phyloP scores from a whole-genome alignment of 116 monocot genomes.

The Iris pallida region DNA sequence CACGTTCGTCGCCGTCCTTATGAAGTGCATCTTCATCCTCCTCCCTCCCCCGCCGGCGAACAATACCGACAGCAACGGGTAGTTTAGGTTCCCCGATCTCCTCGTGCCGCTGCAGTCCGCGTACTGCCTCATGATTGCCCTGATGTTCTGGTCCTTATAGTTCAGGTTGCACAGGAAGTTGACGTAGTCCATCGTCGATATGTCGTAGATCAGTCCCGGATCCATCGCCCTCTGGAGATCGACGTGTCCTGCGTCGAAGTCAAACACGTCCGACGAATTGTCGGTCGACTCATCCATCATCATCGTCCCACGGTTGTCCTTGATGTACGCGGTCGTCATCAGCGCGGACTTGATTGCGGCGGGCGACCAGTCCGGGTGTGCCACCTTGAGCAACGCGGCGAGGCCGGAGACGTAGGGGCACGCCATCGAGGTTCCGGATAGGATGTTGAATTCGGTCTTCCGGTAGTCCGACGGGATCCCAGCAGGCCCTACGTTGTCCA shows the following conservation, averaged over 20 bases:
- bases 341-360: slow-evolving; percentile 77
- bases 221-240: slow-evolving; percentile 62
- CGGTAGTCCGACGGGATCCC: slow-evolving; percentile 61
- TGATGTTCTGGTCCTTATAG: slow-evolving; percentile 68
- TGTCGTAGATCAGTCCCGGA: slow-evolving; percentile 72
- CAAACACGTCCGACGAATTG: slow-evolving; percentile 48
- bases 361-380: slow-evolving; percentile 76
- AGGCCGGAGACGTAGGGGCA: slow-evolving; percentile 92
- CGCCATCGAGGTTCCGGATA: slow-evolving; percentile 92
- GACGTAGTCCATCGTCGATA: slow-evolving; percentile 57
- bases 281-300: slow-evolving; percentile 75
- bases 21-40: slow-evolving; percentile 50
- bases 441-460: slow-evolving; percentile 80
- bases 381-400: slow-evolving; percentile 78
- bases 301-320: slow-evolving; percentile 42
- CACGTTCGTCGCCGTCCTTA: slow-evolving; percentile 81
- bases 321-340: slow-evolving; percentile 82
- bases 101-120: slow-evolving; percentile 57
- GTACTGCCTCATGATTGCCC: slow-evolving; percentile 48
- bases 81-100: slow-evolving; percentile 70
- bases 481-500: slow-evolving; percentile 65
- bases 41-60: slow-evolving; percentile 24
- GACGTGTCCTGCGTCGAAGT: slow-evolving; percentile 66
- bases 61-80: slow-evolving; percentile 63
- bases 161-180: slow-evolving; percentile 85